These are phyloP conservation scores for Termitomyces sp. DNA, from an alignment of 1,284 basidiomycete genomes.

Conservation along the genomic window DNA sequence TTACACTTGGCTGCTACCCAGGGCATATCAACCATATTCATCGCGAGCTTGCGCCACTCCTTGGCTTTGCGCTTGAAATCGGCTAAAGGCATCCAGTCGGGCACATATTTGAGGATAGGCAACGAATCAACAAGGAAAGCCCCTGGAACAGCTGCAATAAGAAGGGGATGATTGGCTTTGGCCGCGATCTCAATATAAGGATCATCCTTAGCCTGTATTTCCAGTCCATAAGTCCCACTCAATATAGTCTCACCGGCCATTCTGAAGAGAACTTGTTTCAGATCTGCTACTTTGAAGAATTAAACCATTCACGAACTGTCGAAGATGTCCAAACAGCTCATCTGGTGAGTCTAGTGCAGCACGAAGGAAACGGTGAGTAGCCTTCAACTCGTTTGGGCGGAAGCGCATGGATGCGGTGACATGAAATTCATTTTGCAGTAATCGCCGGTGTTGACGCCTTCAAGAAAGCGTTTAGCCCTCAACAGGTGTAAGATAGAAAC, in stretches of 20 bases:
- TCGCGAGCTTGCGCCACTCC: neutral
- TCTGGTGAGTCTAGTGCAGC: neutral
- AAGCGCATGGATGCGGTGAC: neutral
- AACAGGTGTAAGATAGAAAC: too few species aligned
- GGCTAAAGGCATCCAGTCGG: too few species aligned
- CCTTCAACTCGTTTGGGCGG: neutral
- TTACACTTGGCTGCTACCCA: too few species aligned
- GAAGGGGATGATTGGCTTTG: too few species aligned
- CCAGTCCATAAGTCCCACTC: too few species aligned
- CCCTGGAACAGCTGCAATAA: neutral
- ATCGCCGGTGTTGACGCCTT: neutral
- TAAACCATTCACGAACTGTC: neutral
- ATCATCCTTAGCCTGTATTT: too few species aligned
- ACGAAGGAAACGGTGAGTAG: neutral
- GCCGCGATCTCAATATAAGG: too few species aligned
- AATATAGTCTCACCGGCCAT: too few species aligned
- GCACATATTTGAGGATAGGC: too few species aligned
- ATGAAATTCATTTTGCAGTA: neutral
- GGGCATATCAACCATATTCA: neutral
- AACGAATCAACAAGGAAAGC: neutral
- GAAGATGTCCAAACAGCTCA: neutral
- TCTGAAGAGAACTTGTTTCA: too few species aligned
- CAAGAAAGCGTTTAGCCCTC: too few species aligned
- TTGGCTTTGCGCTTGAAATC: too few species aligned
- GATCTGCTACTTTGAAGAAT: neutral